phyloP scores from a whole-genome alignment of 1,284 basidiomycete species.

The Schizophyllum amplum region DNA sequence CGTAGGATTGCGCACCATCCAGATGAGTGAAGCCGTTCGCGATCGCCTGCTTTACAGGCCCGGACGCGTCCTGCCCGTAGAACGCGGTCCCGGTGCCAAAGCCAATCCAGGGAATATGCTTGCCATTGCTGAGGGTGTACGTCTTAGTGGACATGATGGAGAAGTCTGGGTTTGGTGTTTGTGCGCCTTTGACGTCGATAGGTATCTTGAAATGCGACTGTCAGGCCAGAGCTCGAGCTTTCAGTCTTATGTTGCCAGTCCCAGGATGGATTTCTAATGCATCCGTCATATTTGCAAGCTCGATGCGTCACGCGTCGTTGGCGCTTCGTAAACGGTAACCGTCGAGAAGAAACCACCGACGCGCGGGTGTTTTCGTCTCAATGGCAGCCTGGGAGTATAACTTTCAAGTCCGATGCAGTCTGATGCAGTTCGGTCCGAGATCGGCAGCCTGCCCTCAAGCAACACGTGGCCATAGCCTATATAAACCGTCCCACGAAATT shows the following conservation, averaged over 20 bases:
- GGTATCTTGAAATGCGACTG: too few species aligned
- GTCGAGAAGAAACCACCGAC: too few species aligned
- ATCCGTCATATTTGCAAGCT: too few species aligned
- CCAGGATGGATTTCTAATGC: too few species aligned
- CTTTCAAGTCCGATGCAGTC: slow-evolving; percentile 16
- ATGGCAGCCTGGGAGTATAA: not conserved
- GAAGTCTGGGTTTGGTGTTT: not conserved
- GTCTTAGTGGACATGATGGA: slow-evolving; percentile 19
- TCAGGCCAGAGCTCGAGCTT: too few species aligned
- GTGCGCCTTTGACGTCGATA: not conserved
- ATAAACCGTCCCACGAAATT: slow-evolving; percentile 9
- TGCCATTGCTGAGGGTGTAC: slow-evolving; percentile 53
- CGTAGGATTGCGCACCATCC: slow-evolving; percentile 64
- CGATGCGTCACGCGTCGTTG: too few species aligned
- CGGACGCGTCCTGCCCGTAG: slow-evolving; percentile 41
- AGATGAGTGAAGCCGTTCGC: slow-evolving; percentile 58
- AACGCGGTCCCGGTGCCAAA: slow-evolving; percentile 67
- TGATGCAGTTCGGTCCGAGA: slow-evolving; percentile 32
- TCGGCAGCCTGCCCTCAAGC: slow-evolving; percentile 17
- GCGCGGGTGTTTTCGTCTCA: too few species aligned
- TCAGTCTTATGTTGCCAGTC: too few species aligned
- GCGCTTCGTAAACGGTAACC: too few species aligned
- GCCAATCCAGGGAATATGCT: slow-evolving; percentile 49
- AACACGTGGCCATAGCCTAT: slow-evolving; percentile 33
- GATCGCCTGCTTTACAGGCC: slow-evolving; percentile 45